Evolutionary conservation across 352 stramenopile genomes (phyloP), one percentile per base, ranked within the genome.

Genomic region (Phytophthora fragariae): DNA sequence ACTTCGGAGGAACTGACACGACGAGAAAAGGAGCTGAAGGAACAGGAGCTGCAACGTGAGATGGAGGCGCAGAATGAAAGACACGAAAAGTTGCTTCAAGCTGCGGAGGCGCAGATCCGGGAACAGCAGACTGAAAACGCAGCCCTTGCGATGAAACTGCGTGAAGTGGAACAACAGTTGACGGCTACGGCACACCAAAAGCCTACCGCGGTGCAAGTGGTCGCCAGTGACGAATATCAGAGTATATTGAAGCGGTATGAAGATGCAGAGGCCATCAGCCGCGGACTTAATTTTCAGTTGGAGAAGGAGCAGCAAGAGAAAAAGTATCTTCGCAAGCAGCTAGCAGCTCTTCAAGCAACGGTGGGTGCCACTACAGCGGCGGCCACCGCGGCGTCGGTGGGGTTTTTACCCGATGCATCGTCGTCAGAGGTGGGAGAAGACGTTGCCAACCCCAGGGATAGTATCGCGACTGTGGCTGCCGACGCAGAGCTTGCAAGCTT

Each of bases 271-370:
- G 86, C 89, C 11, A 90, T 93, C 49, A 75, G 81, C 46, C 79
- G 85, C 4, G 86, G 85, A 19, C 70, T 93, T 7, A 83, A 82
- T 10, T 93, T 89, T 57, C 89, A 95, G 68, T 58, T 95, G 12
- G 76, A 92, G 41, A 93, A 94, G 54, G 85, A 89, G 19, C 81
- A 91, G 53, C 76, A 94, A 24, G 85, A 94, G 75, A 95, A 94
- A 59, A 92, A 90, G 19, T 92, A 85, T 39, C 56, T 94, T 8
- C 83, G 86, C 62, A 90, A 89, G 66, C 83, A 95, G 54, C 65
- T 92, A 2, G 62, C 76, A 3, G 73, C 76, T 47, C 52, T 89
- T 14, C 76, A 91, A 49, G 69, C 71, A 35, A 69, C 71, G 0
- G 59, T 80, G 10, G 72, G 76, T 1, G 50, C 46, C 29, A 68